Conservation (phyloP, 78 protist genomes). For the Acrasis kona region DNA sequence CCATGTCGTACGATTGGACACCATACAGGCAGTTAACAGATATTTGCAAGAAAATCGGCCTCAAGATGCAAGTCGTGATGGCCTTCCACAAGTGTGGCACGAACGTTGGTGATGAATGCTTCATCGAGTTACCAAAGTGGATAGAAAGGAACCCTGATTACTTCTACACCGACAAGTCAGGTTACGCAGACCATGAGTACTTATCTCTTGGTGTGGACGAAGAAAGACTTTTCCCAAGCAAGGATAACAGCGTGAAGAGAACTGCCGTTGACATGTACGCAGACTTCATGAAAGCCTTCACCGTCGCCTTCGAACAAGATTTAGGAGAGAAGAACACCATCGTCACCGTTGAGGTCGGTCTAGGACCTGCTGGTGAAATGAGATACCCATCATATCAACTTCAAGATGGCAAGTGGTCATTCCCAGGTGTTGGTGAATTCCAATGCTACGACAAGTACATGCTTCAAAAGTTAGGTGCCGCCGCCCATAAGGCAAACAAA, state of each 20-base stretch:
- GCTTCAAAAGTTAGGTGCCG: constrained; percentile 26
- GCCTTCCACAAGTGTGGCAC: constrained; percentile 72
- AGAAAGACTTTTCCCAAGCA: constrained; percentile 35
- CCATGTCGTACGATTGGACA: constrained; percentile 48
- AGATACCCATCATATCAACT: constrained; percentile 80
- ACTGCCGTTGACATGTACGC: constrained; percentile 61
- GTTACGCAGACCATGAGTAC: constrained; percentile 68
- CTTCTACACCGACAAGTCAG: constrained; percentile 48
- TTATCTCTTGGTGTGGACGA: constrained; percentile 60
- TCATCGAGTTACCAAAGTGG: constrained; percentile 50
- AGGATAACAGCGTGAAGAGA: too few species aligned
- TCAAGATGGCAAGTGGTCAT: constrained; percentile 48
- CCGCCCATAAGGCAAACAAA: constrained; percentile 38
- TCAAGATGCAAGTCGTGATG: constrained; percentile 56
- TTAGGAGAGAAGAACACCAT: constrained; percentile 15
- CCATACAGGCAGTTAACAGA: constrained; percentile 31
- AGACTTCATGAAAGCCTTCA: constrained; percentile 53
- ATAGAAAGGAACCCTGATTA: too few species aligned
- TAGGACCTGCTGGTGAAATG: constrained; percentile 85
- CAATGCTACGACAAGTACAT: constrained; percentile 69
- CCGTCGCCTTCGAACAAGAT: neutral
- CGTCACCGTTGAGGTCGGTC: constrained; percentile 65
- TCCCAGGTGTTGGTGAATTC: constrained; percentile 80
- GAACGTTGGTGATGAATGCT: constrained; percentile 64
- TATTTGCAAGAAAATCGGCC: constrained; percentile 9